Percentiles rank a stretch among this genome's conserved stretches.
Conservation (phyloP, 2,329 filamentous ascomycete genomes). For the Balansia obtecta region DNA sequence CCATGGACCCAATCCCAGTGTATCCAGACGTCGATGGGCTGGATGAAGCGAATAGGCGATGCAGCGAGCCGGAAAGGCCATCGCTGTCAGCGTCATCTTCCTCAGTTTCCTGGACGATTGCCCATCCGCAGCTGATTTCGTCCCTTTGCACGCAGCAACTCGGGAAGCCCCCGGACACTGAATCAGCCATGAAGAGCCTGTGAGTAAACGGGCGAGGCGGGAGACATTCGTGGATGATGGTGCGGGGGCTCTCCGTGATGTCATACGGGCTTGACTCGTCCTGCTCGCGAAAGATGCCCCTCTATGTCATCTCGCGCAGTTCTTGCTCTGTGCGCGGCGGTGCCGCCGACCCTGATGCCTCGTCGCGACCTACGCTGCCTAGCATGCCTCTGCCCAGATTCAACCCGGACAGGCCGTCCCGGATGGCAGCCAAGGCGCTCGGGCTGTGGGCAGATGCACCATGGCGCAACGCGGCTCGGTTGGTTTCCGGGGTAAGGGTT, state of each 20-base stretch:
- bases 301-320: slow-evolving; percentile 34
- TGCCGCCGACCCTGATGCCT: slow-evolving; percentile 12
- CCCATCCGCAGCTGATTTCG: slow-evolving; percentile 8
- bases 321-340: slow-evolving; percentile 25
- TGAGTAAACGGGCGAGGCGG: slow-evolving; percentile 2
- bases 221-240: slow-evolving; percentile 6
- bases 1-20: background rate
- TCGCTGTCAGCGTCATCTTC: background rate
- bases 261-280: slow-evolving; percentile 19
- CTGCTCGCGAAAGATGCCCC: slow-evolving; percentile 24
- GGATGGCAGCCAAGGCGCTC: slow-evolving; percentile 32
- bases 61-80: background rate
- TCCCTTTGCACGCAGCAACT: background rate
- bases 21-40: background rate
- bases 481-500: slow-evolving; percentile 30
- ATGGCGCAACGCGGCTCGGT: slow-evolving; percentile 26
- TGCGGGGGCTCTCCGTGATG: slow-evolving; percentile 19
- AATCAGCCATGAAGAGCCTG: background rate
- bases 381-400: slow-evolving; percentile 36
- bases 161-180: background rate
- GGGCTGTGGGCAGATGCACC: slow-evolving; percentile 33
- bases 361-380: slow-evolving; percentile 18
- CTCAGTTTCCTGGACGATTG: slow-evolving; percentile 3
- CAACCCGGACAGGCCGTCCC: slow-evolving; percentile 35
- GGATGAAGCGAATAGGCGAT: background rate